Percentiles rank a stretch among this genome's conserved stretches.
Conservation (phyloP, 768 basidiomycete species). For the Dentipellis sp. region DNA sequence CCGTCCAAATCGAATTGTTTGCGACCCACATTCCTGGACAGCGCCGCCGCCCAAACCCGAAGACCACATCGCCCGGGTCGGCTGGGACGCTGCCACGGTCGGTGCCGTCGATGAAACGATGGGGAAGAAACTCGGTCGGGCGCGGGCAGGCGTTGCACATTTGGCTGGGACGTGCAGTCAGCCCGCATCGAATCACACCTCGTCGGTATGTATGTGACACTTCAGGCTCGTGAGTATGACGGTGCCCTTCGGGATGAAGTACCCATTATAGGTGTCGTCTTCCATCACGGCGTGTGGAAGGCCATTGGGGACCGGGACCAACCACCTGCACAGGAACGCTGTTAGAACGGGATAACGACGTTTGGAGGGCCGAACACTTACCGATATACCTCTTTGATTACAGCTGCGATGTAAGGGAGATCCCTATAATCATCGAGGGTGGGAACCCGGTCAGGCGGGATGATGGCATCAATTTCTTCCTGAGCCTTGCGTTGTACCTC, state of each 20-base stretch:
- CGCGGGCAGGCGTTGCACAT: constrained; percentile 38
- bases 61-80: constrained; percentile 35
- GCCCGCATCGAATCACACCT: too few relatives aligned
- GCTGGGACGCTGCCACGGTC: constrained; percentile 16
- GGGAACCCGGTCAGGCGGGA: constrained; percentile 49
- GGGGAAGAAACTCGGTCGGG: constrained; percentile 42
- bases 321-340: not conserved
- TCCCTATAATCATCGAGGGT: constrained; percentile 42
- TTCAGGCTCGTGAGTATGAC: not conserved
- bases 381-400: constrained; percentile 46
- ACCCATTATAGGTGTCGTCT: not conserved
- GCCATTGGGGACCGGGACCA: not conserved
- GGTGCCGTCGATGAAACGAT: constrained; percentile 31
- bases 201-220: not conserved
- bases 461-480: constrained; percentile 52
- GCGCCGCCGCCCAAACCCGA: constrained; percentile 38
- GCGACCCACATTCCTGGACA: constrained; percentile 59
- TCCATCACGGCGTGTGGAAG: not conserved
- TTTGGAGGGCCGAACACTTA: constrained; percentile 45
- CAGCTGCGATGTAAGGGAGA: constrained; percentile 50
- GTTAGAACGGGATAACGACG: too few relatives aligned
- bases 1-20: constrained; percentile 54
- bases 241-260: not conserved
- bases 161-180: constrained; percentile 15
- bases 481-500: constrained; percentile 36